Conservation (phyloP, 768 basidiomycete species). For the Dentipellis sp. region DNA sequence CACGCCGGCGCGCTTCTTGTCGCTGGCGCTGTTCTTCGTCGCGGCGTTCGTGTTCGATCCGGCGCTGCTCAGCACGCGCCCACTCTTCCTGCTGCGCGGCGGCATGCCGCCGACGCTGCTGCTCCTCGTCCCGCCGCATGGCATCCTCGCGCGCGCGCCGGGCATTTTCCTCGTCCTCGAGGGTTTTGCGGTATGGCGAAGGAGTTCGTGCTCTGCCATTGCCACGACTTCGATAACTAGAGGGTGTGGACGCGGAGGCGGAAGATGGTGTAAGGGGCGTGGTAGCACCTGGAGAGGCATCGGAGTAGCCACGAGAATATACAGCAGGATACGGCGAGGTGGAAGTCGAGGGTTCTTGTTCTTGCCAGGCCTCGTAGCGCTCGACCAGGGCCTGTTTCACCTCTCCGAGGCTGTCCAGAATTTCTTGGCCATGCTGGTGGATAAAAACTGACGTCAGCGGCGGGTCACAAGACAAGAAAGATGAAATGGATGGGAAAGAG, state of each 20-base stretch:
- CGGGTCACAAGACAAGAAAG: neutral
- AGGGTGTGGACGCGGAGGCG: slow-evolving; percentile 12
- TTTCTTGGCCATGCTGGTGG: slow-evolving; percentile 63
- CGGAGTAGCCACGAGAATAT: neutral
- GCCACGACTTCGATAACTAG: slow-evolving; percentile 10
- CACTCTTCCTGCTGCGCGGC: slow-evolving; percentile 14
- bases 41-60: slow-evolving; percentile 11
- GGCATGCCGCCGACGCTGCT: slow-evolving; percentile 19
- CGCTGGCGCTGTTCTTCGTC: slow-evolving; percentile 21
- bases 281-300: neutral
- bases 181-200: slow-evolving; percentile 15
- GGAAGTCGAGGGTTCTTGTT: slow-evolving; percentile 13
- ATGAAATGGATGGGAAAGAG: neutral
- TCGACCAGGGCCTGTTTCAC: slow-evolving; percentile 58
- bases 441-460: too few species aligned
- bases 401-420: slow-evolving; percentile 54
- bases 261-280: slow-evolving; percentile 2
- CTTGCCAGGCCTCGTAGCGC: slow-evolving; percentile 53
- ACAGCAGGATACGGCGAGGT: neutral
- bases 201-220: slow-evolving; percentile 7
- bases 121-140: slow-evolving; percentile 22
- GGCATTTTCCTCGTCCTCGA: slow-evolving; percentile 28
- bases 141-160: slow-evolving; percentile 29
- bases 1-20: slow-evolving; percentile 34
- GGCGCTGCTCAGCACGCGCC: slow-evolving; percentile 13